Base-by-base conservation (phyloP, 2,329 filamentous ascomycete genomes). In the Cercospora sp. region DNA sequence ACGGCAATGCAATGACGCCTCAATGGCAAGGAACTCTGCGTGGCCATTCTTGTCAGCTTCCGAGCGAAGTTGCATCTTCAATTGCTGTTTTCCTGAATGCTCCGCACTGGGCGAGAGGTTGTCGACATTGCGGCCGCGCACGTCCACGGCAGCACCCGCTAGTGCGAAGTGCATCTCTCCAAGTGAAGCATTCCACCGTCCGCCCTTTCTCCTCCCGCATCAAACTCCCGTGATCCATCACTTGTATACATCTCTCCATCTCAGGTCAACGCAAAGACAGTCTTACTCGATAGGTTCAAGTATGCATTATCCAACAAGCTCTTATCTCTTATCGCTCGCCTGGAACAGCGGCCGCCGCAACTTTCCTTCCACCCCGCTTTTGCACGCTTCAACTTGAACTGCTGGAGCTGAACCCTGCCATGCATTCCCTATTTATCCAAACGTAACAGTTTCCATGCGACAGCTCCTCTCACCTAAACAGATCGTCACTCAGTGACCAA, bases 361-460 rank as follows among this genome's bases (percentile, higher is more conserved):
- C 28, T 58, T 33, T 10, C n/a, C 30, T 6, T n/a, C 23, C 55
- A 36, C 31, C 55, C 31, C 55, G 55, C 55, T 33, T 59, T 31
- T 57, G 28, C 53, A 3, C 45, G 10, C 45, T 23, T 8, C 45
- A 23, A 53, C 23, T 26, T 26, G 23, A 26, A 3, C 48, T 28
- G 48, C 23, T 26, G 48, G 26, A 55, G 45, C 45, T 26, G 20
- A 53, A 23, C 48, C 48, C 48, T 53, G 48, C 13, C 48, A 23
- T 55, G 48, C 48, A 30, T 55, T 16, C n/a, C 48, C 48, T 55
- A 55, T 55, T 55, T n/a, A 55, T n/a, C 48, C 48, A 55, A 55
- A 67, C 67, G 67, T 60, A 69, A 67, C 55, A 23, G 62, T 57
- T 60, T 65, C 65, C 55, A 67, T 60, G 65, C 59, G 33, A 55